Evolutionary conservation across 2,329 filamentous ascomycete genomes (phyloP).

Genomic region (Ramularia endophylla): DNA sequence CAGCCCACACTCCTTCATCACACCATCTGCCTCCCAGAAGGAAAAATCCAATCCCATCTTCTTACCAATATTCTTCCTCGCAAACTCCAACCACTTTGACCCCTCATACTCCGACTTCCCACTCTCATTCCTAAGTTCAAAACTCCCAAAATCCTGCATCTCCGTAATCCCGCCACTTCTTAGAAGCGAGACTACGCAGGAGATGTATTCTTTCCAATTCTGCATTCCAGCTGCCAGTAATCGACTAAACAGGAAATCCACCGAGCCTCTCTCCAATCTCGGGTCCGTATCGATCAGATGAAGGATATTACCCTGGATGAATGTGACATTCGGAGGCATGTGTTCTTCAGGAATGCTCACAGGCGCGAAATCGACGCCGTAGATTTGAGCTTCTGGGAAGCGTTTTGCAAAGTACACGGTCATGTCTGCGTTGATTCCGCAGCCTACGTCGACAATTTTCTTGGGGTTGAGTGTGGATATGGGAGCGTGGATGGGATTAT

Average conservation of each 20-base stretch:
- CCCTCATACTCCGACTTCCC: background rate
- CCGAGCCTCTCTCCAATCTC: conserved; percentile 1
- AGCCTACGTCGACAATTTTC: conserved; percentile 1
- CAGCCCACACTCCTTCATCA: background rate
- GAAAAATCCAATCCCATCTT: background rate
- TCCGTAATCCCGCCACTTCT: conserved; percentile 8
- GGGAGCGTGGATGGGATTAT: conserved; percentile 6
- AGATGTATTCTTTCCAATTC: conserved; percentile 7
- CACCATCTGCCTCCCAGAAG: background rate
- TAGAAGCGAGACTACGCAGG: conserved; percentile 2
- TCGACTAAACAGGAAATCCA: conserved; percentile 10
- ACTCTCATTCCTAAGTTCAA: conserved; percentile 1
- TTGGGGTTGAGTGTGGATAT: background rate
- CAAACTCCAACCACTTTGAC: conserved; percentile 4
- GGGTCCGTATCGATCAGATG: conserved; percentile 3
- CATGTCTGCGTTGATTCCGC: background rate
- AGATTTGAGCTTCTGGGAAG: conserved; percentile 1
- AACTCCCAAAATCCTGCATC: conserved; percentile 10
- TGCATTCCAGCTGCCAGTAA: conserved; percentile 6
- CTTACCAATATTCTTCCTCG: background rate
- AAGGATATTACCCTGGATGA: conserved; percentile 9
- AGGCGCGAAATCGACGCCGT: background rate
- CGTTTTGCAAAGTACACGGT: background rate
- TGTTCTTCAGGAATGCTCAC: conserved; percentile 13
- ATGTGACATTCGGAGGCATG: conserved; percentile 6